Evolutionary conservation across 768 basidiomycete species (phyloP).

Genomic region (Cystofilobasidium bisporidii): DNA sequence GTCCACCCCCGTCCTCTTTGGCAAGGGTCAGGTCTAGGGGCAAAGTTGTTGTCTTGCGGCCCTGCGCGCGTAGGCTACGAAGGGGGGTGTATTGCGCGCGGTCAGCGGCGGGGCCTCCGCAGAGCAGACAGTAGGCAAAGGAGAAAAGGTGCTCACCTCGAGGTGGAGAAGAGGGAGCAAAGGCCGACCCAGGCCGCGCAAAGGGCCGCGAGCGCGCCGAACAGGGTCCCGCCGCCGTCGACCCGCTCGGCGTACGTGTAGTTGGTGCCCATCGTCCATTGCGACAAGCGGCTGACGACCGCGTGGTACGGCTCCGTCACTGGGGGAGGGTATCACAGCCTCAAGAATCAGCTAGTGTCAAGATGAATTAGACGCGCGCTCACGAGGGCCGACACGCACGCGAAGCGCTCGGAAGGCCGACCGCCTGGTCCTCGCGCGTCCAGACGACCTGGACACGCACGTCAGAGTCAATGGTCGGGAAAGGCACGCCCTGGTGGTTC

Average conservation of each 20-base stretch:
- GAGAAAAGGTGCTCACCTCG: background rate
- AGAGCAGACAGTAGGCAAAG: background rate
- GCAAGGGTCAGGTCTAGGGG: background rate
- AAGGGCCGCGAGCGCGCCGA: background rate
- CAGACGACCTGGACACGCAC: background rate
- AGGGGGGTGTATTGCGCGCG: background rate
- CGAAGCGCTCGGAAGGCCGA: background rate
- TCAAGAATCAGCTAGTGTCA: background rate
- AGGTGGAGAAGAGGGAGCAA: background rate
- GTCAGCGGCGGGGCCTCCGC: background rate
- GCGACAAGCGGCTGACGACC: conserved; percentile 1
- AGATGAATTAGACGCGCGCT: background rate
- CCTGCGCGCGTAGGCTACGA: background rate
- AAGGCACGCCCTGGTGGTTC: background rate
- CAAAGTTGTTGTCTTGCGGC: background rate
- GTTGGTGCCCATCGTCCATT: background rate
- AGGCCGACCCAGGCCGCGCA: background rate
- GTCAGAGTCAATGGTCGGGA: background rate
- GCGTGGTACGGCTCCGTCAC: conserved; percentile 1
- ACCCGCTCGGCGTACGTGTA: background rate
- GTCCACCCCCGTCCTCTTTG: background rate
- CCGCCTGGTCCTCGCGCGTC: background rate
- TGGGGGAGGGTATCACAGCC: background rate
- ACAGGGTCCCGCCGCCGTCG: background rate
- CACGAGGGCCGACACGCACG: background rate